Evolutionary conservation across 2,329 filamentous ascomycete species (phyloP).

Genomic region (Sporothrix pseudoabietina): DNA sequence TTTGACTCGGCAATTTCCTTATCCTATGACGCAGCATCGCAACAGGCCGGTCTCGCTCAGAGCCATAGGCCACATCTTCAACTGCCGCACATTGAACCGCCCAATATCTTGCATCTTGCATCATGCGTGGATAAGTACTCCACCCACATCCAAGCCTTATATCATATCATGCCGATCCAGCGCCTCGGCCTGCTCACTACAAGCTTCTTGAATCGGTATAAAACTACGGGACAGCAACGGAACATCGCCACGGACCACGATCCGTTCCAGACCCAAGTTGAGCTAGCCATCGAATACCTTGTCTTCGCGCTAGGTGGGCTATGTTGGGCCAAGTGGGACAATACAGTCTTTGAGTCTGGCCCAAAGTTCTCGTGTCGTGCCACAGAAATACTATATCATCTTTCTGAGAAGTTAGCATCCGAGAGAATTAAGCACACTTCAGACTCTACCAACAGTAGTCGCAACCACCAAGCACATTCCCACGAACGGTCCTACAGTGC

Average conservation of each 20-base stretch:
- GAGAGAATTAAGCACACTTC: neutral
- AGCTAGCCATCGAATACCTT: conserved; percentile 30
- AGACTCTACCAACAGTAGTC: neutral
- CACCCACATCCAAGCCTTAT: conserved; percentile 28
- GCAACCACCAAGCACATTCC: neutral
- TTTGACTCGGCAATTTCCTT: neutral
- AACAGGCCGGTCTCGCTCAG: neutral
- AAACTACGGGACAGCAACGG: neutral
- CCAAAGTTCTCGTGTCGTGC: conserved; percentile 29
- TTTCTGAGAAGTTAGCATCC: neutral
- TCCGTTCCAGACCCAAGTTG: neutral
- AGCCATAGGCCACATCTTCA: neutral
- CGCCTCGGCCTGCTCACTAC: conserved; percentile 12
- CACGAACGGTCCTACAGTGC: neutral
- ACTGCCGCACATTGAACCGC: neutral
- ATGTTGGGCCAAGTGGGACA: conserved; percentile 30
- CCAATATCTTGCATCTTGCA: neutral
- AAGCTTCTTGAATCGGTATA: conserved; percentile 6
- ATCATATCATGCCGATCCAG: conserved; percentile 28
- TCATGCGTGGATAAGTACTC: conserved; percentile 25
- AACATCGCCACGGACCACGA: neutral
- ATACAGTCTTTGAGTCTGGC: conserved; percentile 21
- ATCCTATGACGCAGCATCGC: neutral
- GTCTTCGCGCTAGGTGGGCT: conserved; percentile 33
- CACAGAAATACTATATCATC: conserved; percentile 25